A percentile compares a stretch with the other conserved stretches of the same genome.
phyloP scores from a whole-genome alignment of 2,329 filamentous ascomycete species.

The Balansia obtecta region DNA sequence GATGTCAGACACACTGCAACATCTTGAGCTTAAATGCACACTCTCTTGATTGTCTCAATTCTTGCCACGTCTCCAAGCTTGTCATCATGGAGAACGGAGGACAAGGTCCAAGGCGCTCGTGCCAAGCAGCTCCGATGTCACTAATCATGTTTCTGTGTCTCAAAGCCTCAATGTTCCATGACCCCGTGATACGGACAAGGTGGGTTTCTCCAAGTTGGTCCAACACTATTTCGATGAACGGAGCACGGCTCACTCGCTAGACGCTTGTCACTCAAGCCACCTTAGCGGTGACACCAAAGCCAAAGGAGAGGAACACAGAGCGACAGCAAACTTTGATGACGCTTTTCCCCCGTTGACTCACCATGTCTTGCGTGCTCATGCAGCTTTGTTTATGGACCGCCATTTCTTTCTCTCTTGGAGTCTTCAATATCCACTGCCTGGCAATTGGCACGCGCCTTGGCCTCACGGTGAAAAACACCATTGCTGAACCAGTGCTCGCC shows the following conservation, averaged over 20 bases:
- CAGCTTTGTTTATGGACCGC: no score
- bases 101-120: background rate
- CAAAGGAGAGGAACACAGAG: no score
- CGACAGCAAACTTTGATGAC: no score
- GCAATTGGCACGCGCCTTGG: no score
- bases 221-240: background rate
- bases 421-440: no score
- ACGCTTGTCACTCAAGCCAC: conserved; percentile 2
- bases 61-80: background rate
- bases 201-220: background rate
- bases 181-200: background rate
- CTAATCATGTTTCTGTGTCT: background rate
- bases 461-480: no score
- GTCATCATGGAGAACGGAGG: background rate
- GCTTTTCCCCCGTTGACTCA: background rate
- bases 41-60: background rate
- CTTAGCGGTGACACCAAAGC: background rate
- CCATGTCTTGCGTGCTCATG: background rate
- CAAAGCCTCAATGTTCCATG: background rate
- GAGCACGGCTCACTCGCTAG: background rate
- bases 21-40: background rate
- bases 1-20: background rate
- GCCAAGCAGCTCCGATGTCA: conserved; percentile 5
- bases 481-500: no score
- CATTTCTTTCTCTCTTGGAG: no score